Base-by-base conservation (phyloP, 768 basidiomycete genomes). In the Filobasidium floriforme region DNA sequence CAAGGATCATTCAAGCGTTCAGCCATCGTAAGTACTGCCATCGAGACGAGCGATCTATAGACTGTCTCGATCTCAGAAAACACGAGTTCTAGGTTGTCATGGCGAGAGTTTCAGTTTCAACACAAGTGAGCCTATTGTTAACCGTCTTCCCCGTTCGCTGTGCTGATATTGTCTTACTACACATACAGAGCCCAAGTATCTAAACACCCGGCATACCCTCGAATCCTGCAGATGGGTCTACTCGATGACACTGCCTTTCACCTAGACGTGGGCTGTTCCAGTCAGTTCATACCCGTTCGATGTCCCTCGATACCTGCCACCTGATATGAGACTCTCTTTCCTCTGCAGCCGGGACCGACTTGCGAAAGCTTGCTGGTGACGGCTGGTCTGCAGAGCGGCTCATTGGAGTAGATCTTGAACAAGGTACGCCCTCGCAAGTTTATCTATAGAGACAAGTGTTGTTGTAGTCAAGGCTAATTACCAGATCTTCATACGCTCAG, bases 251-350 rank as follows among this genome's bases (percentile, higher is more conserved):
- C 19, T 14, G 55, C 55, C 14, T 3, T 57, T 24, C 26, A 57
- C 55, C 55, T 57, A 26, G 55, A 57, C 29, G 7, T 28, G 9
- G 55, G 55, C 1, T 57, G 55, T 57, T 57, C 26, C 55, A 26
- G 55, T 49, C 18, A 49, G 46, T 49, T 37, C 32, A 9, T 3
- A 3, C 46, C 46, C 12, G 46, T 49, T 18, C 19, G 46, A 49
- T 49, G 5, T 49, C 5, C 46, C 46, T 15, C 14, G 22, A 5
- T 14, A 15, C 4, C 46, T 12, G 12, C 5, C 5, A 12, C 3
- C 46, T 49, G 46, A 49, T 12, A 49, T 49, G 46, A 12, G 14
- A 15, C 22, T 22, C 46, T 18, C 15, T 15, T 44, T 44, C 5
- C 15, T 49, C 46, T 15, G 22, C 22, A 49, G 46, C 46, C 26